Evolutionary conservation across 768 basidiomycete genomes (phyloP).

Genomic region (Auriscalpium vulgare): DNA sequence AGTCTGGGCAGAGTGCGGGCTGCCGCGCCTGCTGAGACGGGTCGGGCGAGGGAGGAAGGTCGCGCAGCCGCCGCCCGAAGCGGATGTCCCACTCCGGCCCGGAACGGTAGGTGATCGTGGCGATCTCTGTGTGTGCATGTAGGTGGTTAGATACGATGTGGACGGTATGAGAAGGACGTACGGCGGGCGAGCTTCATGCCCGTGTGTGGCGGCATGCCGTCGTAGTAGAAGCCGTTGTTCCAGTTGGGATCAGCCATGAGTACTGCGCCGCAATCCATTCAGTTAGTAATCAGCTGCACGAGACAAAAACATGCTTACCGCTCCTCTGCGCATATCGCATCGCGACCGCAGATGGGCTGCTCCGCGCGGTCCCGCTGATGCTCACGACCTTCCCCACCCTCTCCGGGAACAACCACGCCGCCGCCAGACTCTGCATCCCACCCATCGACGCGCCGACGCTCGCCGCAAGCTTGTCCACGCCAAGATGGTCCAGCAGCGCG

Average conservation of each 20-base stretch:
- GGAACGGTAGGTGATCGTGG: slow-evolving; percentile 97
- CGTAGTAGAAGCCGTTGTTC: slow-evolving; percentile 99
- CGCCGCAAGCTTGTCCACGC: slow-evolving; percentile 81
- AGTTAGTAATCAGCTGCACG: slow-evolving; percentile 1
- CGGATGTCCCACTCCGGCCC: slow-evolving; percentile 99
- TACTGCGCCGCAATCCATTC: slow-evolving; percentile 39
- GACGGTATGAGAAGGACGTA: slow-evolving; percentile 31
- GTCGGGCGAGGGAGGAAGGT: slow-evolving; percentile 23
- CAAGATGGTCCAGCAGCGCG: slow-evolving; percentile 72
- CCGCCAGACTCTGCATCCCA: slow-evolving; percentile 93
- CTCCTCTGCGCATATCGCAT: slow-evolving; percentile 96
- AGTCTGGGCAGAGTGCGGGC: slow-evolving; percentile 91
- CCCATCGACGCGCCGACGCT: slow-evolving; percentile 96
- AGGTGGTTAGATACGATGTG: not conserved
- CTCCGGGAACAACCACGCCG: slow-evolving; percentile 88
- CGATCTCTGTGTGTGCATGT: slow-evolving; percentile 62
- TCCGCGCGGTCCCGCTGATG: slow-evolving; percentile 92
- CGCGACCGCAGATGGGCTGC: slow-evolving; percentile 85
- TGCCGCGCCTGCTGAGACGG: slow-evolving; percentile 14
- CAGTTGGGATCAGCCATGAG: slow-evolving; percentile 99
- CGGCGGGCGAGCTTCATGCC: slow-evolving; percentile 99
- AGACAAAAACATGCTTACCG: slow-evolving; percentile 41
- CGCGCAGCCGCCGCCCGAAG: slow-evolving; percentile 75
- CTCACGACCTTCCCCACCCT: slow-evolving; percentile 86
- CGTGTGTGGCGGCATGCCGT: slow-evolving; percentile 87